Conservation (phyloP, 768 basidiomycete genomes). For the Phanerochaete sordida region DNA sequence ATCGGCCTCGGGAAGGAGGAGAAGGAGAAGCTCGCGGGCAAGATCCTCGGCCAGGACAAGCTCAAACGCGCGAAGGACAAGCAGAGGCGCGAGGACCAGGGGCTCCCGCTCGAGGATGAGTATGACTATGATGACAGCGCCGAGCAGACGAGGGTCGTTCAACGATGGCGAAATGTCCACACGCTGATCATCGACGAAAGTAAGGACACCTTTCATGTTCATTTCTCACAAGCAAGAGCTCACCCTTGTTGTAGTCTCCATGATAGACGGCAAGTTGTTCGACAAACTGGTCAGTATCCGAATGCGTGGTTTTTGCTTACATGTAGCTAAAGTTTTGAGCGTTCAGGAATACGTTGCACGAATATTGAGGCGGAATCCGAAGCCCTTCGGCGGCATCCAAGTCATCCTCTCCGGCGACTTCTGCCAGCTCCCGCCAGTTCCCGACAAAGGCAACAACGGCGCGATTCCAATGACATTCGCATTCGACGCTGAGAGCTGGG, state of each 20-base stretch:
- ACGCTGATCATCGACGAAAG: constrained; percentile 84
- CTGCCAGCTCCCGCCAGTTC: constrained; percentile 86
- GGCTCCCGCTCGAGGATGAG: not conserved
- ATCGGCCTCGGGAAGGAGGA: constrained; percentile 67
- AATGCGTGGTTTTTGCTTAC: not conserved
- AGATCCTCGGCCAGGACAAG: constrained; percentile 8
- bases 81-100: not conserved
- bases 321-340: constrained; percentile 20
- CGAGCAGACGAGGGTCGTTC: constrained; percentile 3
- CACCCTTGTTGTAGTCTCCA: constrained; percentile 58
- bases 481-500: constrained; percentile 84
- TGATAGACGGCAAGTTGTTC: constrained; percentile 78
- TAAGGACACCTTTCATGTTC: constrained; percentile 24
- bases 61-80: not conserved
- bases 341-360: constrained; percentile 59
- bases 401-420: constrained; percentile 87
- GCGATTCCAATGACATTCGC: constrained; percentile 58
- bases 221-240: not conserved
- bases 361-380: constrained; percentile 41
- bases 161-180: constrained; percentile 58
- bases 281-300: constrained; percentile 65
- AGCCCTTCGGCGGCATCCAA: constrained; percentile 87
- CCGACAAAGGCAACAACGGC: constrained; percentile 35
- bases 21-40: constrained; percentile 41
- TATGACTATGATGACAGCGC: not conserved